Base-by-base conservation (phyloP, 164 flowering plant genomes). In the Brasenia schreberi region DNA sequence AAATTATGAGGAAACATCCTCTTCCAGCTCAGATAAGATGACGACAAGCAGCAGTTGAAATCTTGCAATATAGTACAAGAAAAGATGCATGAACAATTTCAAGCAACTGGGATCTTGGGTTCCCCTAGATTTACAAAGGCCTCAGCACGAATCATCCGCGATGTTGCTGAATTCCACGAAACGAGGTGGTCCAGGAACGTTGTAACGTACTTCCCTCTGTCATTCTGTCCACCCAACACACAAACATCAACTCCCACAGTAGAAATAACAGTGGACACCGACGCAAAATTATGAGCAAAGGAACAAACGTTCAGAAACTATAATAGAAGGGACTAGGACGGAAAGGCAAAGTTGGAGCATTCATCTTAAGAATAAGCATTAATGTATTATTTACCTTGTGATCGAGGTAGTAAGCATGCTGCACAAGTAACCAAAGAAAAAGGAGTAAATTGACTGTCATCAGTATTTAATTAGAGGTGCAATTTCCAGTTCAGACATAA, bases 401-500 rank as follows among this genome's bases (percentile, higher is more conserved):
- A 78, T 93, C 97, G 66, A 86, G 74, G 70, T 88, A 90, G 75
- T 90, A 90, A 9, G 98, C 84, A 69, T 88, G 98, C 97, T 92
- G 88, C 87, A 83, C 64, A 60, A 75, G 18, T 65, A 6, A 64
- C 39, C 43, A 78, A 73, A 67, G 10, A 59, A 27, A 59, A 65
- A 42, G 5, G n/a, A 7, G 53, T 45, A 12, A 45, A 45, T 45
- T 12, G 53, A 45, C 12, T 45, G 12, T 45, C 53, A 45, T 7
- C 53, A 45, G 12, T 12, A 45, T 5, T 7, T 45, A 45, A 45
- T 7, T 45, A 45, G 12, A 45, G 12, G 53, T 7, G 53, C 53
- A 45, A 45, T 7, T 7, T 45, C 53, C 53, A 45, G 53, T 45
- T 45, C 53, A 45, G 11, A 23, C 27, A 23, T 64, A 74, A 9